Percentiles rank a stretch among this genome's conserved stretches.
phyloP scores from a whole-genome alignment of 768 basidiomycete species.

The Kondoa subrosea region DNA sequence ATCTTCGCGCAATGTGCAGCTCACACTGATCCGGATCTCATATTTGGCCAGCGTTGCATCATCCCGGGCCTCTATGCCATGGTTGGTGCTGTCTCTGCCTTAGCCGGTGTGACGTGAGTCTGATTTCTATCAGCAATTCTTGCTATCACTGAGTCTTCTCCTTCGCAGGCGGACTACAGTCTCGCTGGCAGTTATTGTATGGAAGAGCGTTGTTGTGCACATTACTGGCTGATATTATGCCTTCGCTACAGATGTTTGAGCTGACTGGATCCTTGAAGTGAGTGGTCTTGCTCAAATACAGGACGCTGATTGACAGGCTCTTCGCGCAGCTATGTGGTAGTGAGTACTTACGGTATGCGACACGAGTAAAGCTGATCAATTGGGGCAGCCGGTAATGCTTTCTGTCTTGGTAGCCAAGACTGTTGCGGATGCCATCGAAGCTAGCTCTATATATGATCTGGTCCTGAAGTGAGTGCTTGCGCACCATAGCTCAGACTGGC shows the following conservation, averaged over 20 bases:
- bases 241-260: neutral
- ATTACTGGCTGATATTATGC: neutral
- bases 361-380: neutral
- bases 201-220: conserved; percentile 1
- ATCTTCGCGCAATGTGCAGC: conserved; percentile 54
- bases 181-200: conserved; percentile 87
- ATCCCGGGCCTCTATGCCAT: conserved; percentile 31
- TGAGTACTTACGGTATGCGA: neutral
- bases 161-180: conserved; percentile 82
- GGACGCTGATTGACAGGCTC: neutral
- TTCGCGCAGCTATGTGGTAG: neutral
- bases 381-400: conserved; percentile 57
- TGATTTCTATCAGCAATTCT: too few species aligned
- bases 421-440: conserved; percentile 69
- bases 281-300: neutral
- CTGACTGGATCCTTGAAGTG: neutral
- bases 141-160: too few species aligned
- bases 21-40: conserved; percentile 36
- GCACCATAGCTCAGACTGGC: neutral
- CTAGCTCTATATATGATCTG: conserved; percentile 91
- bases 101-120: conserved; percentile 96
- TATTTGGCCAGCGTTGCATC: conserved; percentile 38
- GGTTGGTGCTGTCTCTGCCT: conserved; percentile 69
- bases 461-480: neutral
- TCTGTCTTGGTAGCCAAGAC: conserved; percentile 72